phyloP scores from a whole-genome alignment of 2,329 filamentous ascomycete species.

The Alternaria metachromatica region DNA sequence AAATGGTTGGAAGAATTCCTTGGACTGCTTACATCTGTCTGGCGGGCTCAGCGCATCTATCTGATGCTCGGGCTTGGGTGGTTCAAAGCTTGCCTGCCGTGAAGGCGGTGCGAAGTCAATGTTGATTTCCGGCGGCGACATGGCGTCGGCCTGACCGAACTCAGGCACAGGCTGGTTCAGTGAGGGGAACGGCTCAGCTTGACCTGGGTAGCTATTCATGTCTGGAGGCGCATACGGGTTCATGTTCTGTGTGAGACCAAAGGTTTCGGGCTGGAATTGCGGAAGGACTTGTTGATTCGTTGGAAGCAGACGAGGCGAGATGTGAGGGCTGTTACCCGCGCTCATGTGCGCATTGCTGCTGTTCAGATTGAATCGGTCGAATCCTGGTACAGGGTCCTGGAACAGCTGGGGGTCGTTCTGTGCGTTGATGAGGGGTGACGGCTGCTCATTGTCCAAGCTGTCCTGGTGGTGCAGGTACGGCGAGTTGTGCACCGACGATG shows the following conservation, averaged over 20 bases:
- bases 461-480: constrained; percentile 82
- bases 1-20: constrained; percentile 8
- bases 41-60: constrained; percentile 86
- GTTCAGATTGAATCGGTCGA: constrained; percentile 78
- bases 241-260: constrained; percentile 55
- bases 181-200: constrained; percentile 57
- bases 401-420: constrained; percentile 75
- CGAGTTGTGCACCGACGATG: constrained; percentile 79
- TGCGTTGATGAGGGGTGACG: constrained; percentile 80
- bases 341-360: constrained; percentile 56
- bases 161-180: constrained; percentile 62
- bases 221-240: constrained; percentile 57
- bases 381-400: constrained; percentile 73
- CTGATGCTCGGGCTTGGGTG: constrained; percentile 66
- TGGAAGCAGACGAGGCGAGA: constrained; percentile 69
- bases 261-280: constrained; percentile 55
- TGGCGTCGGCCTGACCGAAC: constrained; percentile 72
- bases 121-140: constrained; percentile 93
- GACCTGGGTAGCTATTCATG: constrained; percentile 59
- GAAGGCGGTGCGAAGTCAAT: constrained; percentile 87
- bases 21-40: constrained; percentile 61
- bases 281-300: constrained; percentile 70
- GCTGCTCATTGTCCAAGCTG: constrained; percentile 76
- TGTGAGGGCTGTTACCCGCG: constrained; percentile 75
- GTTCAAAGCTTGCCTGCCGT: constrained; percentile 69